phyloP scores from a whole-genome alignment of 768 basidiomycete genomes.

The Hysterangium stoloniferum region DNA sequence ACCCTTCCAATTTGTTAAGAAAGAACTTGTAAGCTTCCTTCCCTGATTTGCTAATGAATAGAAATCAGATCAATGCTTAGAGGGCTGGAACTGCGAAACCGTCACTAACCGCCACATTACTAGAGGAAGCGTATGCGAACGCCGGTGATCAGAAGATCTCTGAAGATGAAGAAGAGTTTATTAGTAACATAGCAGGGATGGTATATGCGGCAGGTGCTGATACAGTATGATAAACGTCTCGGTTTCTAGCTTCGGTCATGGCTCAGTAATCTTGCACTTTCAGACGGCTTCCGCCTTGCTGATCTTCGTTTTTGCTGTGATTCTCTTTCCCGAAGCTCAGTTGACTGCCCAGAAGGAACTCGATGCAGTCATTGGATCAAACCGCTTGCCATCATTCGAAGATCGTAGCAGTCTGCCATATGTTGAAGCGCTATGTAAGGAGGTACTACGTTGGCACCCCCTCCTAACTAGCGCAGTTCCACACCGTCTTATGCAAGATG shows the following conservation, averaged over 20 bases:
- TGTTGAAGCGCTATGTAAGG: constrained; percentile 19
- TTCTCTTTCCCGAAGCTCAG: constrained; percentile 25
- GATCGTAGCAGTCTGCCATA: constrained; percentile 26
- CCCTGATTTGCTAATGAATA: too few relatives aligned
- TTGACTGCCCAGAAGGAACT: constrained; percentile 26
- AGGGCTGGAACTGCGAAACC: neutral
- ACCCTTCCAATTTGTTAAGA: neutral
- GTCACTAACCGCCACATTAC: neutral
- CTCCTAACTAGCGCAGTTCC: constrained; percentile 15
- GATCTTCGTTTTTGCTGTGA: constrained; percentile 26
- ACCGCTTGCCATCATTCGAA: constrained; percentile 19
- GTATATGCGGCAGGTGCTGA: constrained; percentile 6
- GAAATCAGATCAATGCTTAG: too few relatives aligned
- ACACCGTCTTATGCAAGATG: constrained; percentile 26
- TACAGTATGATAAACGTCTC: constrained; percentile 1
- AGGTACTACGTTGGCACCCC: constrained; percentile 19
- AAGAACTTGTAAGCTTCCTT: neutral
- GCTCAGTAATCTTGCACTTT: neutral
- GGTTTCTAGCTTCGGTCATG: neutral
- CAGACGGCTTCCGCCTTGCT: constrained; percentile 12
- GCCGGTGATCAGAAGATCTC: neutral
- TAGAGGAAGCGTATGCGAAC: neutral
- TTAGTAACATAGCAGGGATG: constrained; percentile 2
- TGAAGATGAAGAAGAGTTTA: constrained; percentile 9
- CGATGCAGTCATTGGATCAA: constrained; percentile 21